Base-by-base conservation (phyloP, 441 rosid species). In the Biscutella laevigata region DNA sequence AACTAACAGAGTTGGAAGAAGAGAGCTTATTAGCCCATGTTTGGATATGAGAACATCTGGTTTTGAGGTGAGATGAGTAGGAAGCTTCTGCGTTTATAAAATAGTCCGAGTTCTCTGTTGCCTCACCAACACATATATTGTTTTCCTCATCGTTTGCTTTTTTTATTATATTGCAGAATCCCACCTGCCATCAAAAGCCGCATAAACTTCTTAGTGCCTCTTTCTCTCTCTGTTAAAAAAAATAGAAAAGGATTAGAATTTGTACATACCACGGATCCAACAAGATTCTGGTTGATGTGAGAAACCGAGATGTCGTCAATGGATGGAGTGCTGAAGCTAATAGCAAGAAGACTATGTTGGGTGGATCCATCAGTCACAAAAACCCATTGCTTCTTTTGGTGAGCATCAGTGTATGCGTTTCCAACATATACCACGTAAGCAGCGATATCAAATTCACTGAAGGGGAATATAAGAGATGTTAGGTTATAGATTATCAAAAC, bases 401-500 rank as follows among this genome's bases (percentile, higher is more conserved):
- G 66, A 66, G 68, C 77, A 30, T 62, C 65, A 25, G 62, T 64
- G 60, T 71, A 76, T 58, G 70, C 83, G 65, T 86, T 86, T 58
- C 96, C 99, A 64, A 86, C 91, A 46, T 80, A 49, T 62, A 94
- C 73, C 57, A 94, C 78, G 27, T 71, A 68, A 24, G 84, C 91
- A 53, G 83, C 89, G 38, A 77, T 75, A 61, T 89, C 99, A 67
- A 94, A 94, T 73, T 94, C 96, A 69, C 96, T 92, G 78, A 37
- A 4, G 39, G 32, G 45, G 13, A 26, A 25, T n/a, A 57, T 12
- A 26, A 39, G 49, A 14, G 15, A 34, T 32, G 28, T 59, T 10
- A 66, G 54, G 15, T 10, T 15, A 35, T 43, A 40, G 11, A 52
- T 14, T 17, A 45, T 33, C 47, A 32, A 22, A 37, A 57, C n/a